Base-by-base conservation (phyloP, 306 rosid genomes). In the Cicer chorassanicum region DNA sequence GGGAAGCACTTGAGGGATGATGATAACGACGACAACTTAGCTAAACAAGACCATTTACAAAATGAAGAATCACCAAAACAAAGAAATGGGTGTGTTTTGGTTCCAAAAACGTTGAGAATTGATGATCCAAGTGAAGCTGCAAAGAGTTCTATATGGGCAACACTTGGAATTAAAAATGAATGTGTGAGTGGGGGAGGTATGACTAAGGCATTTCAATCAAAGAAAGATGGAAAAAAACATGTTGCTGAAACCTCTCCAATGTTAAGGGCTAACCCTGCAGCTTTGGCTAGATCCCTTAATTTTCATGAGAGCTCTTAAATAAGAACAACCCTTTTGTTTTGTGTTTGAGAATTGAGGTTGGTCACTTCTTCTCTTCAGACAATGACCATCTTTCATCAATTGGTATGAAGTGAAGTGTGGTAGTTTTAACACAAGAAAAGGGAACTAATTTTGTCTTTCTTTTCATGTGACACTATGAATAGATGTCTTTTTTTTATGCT, bases 141-240 rank as follows among this genome's bases (percentile, higher is more conserved):
- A 6, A 91, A 86, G 94, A 94, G 98, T 77, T 94, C 98, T 0
- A 89, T 94, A 63, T 90, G 98, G 97, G 84, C 84, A 38, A 90
- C 96, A 6, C 92, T 94, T 6, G 98, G 98, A 63, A 88, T 94
- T 29, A 87, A 85, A 89, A 89, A 91, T 51, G 96, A 88, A 71
- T 73, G 84, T 34, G 39, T 73, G 51, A 80, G 74, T 16, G 81
- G 83, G 12, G 86, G 85, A 39, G 87, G 89, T 7, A 78, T 91
- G 90, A 90, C 86, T 16, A 87, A 90, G 77, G 91, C 86, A 15
- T 88, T 93, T 79, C 86, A 78, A 69, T 53, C 89, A 40, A 89
- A 85, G 78, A 68, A 84, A 44, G 80, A 50, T 6, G 89, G 81
- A 42, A 88, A 86, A 86, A 74, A 82, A n/a, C 82, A 51, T 54